phyloP scores from a whole-genome alignment of 208 protist species.

The Wallacemonas sp. region DNA sequence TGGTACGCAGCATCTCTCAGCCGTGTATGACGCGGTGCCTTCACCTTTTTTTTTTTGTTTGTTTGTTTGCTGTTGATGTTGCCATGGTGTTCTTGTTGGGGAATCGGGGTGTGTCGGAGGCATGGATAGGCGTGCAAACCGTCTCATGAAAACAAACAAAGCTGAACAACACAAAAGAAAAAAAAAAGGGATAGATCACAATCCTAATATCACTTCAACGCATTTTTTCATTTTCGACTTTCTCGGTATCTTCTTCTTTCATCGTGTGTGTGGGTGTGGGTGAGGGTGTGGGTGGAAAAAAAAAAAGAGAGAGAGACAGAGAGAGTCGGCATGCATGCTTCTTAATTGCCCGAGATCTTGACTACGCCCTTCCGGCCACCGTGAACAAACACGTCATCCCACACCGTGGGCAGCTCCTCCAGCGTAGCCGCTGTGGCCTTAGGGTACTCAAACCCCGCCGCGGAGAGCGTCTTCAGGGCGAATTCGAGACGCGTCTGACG shows the following conservation, averaged over 20 bases:
- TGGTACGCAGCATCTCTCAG: too few species aligned
- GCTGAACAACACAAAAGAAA: background rate
- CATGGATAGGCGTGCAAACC: background rate
- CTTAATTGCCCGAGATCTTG: slow-evolving; percentile 25
- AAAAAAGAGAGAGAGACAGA: background rate
- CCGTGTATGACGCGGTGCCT: too few species aligned
- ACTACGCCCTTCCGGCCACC: slow-evolving; percentile 70
- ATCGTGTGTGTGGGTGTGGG: background rate
- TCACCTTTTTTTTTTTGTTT: background rate
- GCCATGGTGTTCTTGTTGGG: background rate
- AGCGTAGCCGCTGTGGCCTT: slow-evolving; percentile 41
- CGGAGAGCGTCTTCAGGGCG: slow-evolving; percentile 47
- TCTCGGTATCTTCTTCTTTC: background rate
- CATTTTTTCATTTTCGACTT: background rate
- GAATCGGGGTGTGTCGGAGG: background rate
- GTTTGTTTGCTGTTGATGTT: background rate
- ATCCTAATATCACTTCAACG: too few species aligned
- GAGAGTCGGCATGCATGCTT: background rate
- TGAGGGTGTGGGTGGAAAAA: background rate
- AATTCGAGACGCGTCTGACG: slow-evolving; percentile 69
- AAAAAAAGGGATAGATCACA: background rate
- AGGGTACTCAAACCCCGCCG: slow-evolving; percentile 49
- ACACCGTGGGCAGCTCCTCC: slow-evolving; percentile 61
- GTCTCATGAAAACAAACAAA: background rate
- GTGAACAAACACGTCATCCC: slow-evolving; percentile 73